Evolutionary conservation across 495 filamentous ascomycete genomes (phyloP), one percentile per base, ranked within the genome.

Genomic region (Penicillium daleae): DNA sequence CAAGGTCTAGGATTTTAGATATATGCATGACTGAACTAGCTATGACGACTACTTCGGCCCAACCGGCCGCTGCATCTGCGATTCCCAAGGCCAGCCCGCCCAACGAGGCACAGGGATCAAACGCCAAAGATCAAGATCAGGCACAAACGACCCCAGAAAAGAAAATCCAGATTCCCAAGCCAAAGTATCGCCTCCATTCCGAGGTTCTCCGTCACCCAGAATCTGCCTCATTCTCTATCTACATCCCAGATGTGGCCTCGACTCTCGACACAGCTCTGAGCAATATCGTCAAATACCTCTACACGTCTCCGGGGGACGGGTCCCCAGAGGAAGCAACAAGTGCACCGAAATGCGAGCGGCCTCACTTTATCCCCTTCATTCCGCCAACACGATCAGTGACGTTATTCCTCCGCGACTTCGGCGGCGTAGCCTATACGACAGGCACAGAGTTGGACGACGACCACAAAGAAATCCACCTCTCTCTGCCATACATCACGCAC

Each of bases 391-490:
- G 92, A 42, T 95, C 91, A 21, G 86, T 98, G n/a, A 97, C 93
- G 0, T 73, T 98, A n/a, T 80, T 96, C 63, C 82, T 97, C 15
- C 87, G 89, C 5, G 78, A 87, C 55, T 92, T 96, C 82, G 77
- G 66, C 46, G 93, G 93, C 19, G 88, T 98, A 8, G 95, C 95
- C 35, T 95, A 97, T 75, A 99, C 95, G 4, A 91, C 84, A 0
- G 92, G 93, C 63, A 85, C 78, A 15, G 90, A 93, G 39, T 82
- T 97, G 7, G 94, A 97, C 76, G 60, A 84, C 46, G 91, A 96
- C 70, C 92, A 97, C 79, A 98, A 99, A 71, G 92, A 97, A 69
- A 97, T 99, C 60, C 92, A 97, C 77, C 83, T 97, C 78, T 90
- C 86, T 5, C 85, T 92, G 12, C 77, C 84, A 56, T 97, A 97